Evolutionary conservation across 352 stramenopile species (phyloP).

Genomic region (Phytophthora litchii): DNA sequence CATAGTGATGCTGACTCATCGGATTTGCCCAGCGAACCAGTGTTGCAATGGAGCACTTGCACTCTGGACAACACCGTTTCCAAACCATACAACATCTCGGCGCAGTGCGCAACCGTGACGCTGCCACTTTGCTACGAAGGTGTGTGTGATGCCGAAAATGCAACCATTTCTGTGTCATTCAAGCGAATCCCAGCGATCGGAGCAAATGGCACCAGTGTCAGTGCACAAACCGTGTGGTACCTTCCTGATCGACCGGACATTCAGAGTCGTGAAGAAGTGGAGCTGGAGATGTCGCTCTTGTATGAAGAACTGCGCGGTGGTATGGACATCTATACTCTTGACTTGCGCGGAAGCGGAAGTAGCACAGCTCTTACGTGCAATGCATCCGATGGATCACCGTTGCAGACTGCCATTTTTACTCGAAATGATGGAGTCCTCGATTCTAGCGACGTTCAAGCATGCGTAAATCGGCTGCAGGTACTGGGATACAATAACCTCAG

Average conservation of each 20-base stretch:
- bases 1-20: slow-evolving; percentile 24
- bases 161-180: slow-evolving; percentile 57
- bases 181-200: slow-evolving; percentile 52
- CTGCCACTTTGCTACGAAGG: slow-evolving; percentile 55
- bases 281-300: slow-evolving; percentile 58
- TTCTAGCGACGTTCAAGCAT: slow-evolving; percentile 18
- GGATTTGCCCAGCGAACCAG: slow-evolving; percentile 13
- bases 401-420: slow-evolving; percentile 35
- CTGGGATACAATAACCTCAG: slow-evolving; percentile 35
- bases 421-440: slow-evolving; percentile 25
- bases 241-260: slow-evolving; percentile 46
- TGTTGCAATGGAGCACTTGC: slow-evolving; percentile 44
- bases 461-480: slow-evolving; percentile 14
- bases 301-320: slow-evolving; percentile 48
- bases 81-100: slow-evolving; percentile 30
- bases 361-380: slow-evolving; percentile 53
- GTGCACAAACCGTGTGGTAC: slow-evolving; percentile 42
- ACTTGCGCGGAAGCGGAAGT: slow-evolving; percentile 55
- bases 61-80: slow-evolving; percentile 33
- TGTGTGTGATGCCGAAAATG: slow-evolving; percentile 42
- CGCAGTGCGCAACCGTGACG: slow-evolving; percentile 45
- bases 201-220: slow-evolving; percentile 13
- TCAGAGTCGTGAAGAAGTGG: slow-evolving; percentile 28
- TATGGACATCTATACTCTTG: slow-evolving; percentile 60
- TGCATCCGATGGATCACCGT: slow-evolving; percentile 17